Conservation (phyloP, 306 rosid genomes). For the Cucumis sativus region DNA sequence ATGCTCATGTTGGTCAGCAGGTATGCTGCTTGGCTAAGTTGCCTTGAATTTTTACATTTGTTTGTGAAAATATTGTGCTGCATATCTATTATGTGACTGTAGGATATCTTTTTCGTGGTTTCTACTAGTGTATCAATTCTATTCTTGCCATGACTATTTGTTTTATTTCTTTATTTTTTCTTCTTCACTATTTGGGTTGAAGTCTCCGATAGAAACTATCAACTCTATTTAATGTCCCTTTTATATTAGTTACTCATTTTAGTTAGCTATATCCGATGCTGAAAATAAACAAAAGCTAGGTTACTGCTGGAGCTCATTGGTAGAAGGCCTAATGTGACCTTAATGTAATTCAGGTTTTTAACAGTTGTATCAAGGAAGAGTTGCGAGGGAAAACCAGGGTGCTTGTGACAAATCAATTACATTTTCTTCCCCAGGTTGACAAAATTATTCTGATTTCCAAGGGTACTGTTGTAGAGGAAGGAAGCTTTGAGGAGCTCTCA, state of each 20-base stretch:
- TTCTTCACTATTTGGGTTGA: background rate
- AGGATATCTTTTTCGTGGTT: background rate
- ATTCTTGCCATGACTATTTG: background rate
- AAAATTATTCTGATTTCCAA: slow-evolving; percentile 52
- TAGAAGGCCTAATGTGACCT: background rate
- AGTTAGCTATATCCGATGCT: background rate
- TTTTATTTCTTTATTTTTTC: background rate
- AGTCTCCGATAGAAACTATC: slow-evolving; percentile 1
- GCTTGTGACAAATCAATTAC: slow-evolving; percentile 92
- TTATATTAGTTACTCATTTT: background rate
- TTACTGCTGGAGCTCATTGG: background rate
- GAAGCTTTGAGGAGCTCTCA: slow-evolving; percentile 82
- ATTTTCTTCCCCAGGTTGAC: slow-evolving; percentile 85
- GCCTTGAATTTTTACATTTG: background rate
- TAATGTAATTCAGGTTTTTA: slow-evolving; percentile 46
- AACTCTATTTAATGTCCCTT: background rate
- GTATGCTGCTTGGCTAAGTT: slow-evolving; percentile 25
- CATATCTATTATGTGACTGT: background rate
- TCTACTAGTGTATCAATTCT: background rate
- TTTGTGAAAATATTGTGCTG: background rate
- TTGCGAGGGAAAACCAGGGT: slow-evolving; percentile 68
- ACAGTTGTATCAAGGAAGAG: slow-evolving; percentile 70
- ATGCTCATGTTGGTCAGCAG: slow-evolving; percentile 76
- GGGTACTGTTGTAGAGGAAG: slow-evolving; percentile 59
- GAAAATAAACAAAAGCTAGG: background rate